Percentiles rank a stretch among this genome's conserved stretches.
Evolutionary conservation across 2,329 filamentous ascomycete species (phyloP).

Genomic region (Fusarium pseudograminearum): DNA sequence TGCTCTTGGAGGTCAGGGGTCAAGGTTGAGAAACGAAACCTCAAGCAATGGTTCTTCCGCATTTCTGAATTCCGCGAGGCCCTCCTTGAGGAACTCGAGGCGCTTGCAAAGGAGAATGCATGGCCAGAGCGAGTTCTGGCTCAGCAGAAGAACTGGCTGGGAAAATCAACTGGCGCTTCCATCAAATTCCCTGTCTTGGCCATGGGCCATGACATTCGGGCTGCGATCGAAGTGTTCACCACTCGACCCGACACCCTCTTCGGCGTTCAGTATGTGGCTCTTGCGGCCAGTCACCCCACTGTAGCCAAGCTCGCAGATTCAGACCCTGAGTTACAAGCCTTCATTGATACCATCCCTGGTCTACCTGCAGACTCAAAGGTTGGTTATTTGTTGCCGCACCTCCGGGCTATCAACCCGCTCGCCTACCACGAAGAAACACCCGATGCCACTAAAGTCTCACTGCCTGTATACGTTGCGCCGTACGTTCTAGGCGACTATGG

Average conservation of each 20-base stretch:
- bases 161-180: slow-evolving; percentile 78
- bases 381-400: slow-evolving; percentile 74
- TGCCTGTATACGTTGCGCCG: slow-evolving; percentile 84
- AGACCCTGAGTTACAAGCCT: slow-evolving; percentile 73
- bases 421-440: slow-evolving; percentile 65
- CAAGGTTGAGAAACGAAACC: slow-evolving; percentile 80
- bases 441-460: slow-evolving; percentile 63
- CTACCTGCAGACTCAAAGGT: slow-evolving; percentile 68
- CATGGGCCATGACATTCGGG: slow-evolving; percentile 55
- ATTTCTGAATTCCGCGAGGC: slow-evolving; percentile 83
- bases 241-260: slow-evolving; percentile 89
- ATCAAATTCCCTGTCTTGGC: slow-evolving; percentile 75
- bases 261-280: slow-evolving; percentile 85
- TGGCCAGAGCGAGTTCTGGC: slow-evolving; percentile 88
- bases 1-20: slow-evolving; percentile 89
- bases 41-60: slow-evolving; percentile 91
- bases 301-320: slow-evolving; percentile 70
- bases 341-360: slow-evolving; percentile 72
- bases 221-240: slow-evolving; percentile 79
- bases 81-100: slow-evolving; percentile 77
- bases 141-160: slow-evolving; percentile 91
- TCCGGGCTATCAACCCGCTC: slow-evolving; percentile 75
- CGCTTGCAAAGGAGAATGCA: slow-evolving; percentile 69
- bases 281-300: slow-evolving; percentile 79
- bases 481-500: slow-evolving; percentile 90